phyloP scores from a whole-genome alignment of 768 basidiomycete genomes.

The Lentinula lateritia region DNA sequence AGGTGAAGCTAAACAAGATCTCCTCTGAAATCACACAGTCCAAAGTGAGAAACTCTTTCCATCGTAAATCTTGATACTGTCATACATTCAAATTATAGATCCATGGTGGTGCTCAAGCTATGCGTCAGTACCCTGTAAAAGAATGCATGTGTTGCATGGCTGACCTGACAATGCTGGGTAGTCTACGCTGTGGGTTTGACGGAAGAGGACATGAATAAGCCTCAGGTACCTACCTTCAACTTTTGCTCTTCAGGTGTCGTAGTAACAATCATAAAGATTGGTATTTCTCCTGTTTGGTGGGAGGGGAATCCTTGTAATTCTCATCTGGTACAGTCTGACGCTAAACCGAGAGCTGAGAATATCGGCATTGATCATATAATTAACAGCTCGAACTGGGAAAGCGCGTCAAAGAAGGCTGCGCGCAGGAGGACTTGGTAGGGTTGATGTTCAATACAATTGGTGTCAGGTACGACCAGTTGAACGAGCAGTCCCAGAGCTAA shows the following conservation, averaged over 20 bases:
- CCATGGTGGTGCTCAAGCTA: conserved; percentile 78
- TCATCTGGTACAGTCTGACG: conserved; percentile 50
- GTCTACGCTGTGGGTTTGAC: conserved; percentile 77
- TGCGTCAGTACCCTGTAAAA: conserved; percentile 48
- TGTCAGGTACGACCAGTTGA: conserved; percentile 47
- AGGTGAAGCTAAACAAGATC: conserved; percentile 63
- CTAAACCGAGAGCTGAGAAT: neutral
- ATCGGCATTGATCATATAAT: conserved; percentile 1
- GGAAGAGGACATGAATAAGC: conserved; percentile 79
- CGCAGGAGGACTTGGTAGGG: conserved; percentile 75
- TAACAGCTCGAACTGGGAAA: conserved; percentile 75
- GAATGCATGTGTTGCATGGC: neutral
- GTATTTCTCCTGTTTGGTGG: conserved; percentile 90
- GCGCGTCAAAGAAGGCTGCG: conserved; percentile 78
- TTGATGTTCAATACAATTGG: conserved; percentile 84
- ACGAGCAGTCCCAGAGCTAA: neutral
- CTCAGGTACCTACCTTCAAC: conserved; percentile 47
- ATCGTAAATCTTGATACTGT: neutral
- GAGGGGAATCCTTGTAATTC: conserved; percentile 89
- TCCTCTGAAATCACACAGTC: conserved; percentile 72
- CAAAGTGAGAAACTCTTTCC: conserved; percentile 42
- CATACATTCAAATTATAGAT: conserved; percentile 25
- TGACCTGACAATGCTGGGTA: conserved; percentile 16
- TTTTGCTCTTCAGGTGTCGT: neutral
- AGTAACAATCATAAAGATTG: conserved; percentile 47